These are phyloP conservation scores for Trichomonas gallinae DNA, from an alignment of 208 protist genomes.

Conservation along the genomic window DNA sequence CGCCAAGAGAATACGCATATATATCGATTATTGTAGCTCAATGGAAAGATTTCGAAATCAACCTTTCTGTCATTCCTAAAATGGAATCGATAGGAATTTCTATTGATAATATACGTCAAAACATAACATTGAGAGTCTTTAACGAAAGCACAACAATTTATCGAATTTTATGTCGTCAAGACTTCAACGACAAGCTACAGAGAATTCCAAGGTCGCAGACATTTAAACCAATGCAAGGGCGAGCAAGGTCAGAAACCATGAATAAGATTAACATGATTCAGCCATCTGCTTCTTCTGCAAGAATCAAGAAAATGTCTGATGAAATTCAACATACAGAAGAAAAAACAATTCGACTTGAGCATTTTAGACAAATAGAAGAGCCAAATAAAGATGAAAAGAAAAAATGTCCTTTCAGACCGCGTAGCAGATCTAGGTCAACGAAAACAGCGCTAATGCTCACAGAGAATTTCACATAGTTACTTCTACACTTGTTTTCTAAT, in stretches of 20 bases:
- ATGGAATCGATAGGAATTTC: not conserved
- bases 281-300: not conserved
- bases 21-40: not conserved
- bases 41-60: not conserved
- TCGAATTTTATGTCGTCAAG: not conserved
- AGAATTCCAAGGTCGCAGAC: not conserved
- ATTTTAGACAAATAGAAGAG: not conserved
- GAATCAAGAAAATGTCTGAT: not conserved
- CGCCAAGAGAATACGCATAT: not conserved
- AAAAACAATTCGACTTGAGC: not conserved
- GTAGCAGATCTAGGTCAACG: not conserved
- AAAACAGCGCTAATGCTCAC: not conserved
- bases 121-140: not conserved
- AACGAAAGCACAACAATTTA: not conserved
- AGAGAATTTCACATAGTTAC: not conserved
- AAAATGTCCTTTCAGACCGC: not conserved
- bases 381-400: not conserved
- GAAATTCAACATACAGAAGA: not conserved
- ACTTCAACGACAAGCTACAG: not conserved
- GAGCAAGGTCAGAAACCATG: not conserved
- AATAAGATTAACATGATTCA: not conserved
- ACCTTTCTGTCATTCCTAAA: not conserved
- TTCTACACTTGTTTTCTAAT: too few species aligned
- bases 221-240: not conserved
- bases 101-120: not conserved